Conservation (phyloP, 345 rosid species). For the Ceriops tagal region DNA sequence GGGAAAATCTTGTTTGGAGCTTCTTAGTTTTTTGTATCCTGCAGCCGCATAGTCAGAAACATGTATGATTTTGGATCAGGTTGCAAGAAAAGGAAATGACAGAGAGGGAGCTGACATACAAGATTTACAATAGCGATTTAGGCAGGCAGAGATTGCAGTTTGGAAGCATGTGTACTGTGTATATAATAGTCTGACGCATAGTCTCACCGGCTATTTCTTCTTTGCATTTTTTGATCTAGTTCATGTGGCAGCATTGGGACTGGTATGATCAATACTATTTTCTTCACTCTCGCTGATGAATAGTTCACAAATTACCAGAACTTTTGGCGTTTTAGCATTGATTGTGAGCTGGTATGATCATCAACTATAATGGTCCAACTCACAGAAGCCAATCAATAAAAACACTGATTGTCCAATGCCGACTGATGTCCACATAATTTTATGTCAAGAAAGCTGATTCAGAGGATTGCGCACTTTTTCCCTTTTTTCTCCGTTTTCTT, state of each 20-base stretch:
- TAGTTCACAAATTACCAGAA: no score
- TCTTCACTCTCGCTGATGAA: no score
- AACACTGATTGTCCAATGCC: no score
- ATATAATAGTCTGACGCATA: neutral
- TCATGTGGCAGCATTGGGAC: neutral
- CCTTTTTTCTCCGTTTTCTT: no score
- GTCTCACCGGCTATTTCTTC: neutral
- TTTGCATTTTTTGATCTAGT: neutral
- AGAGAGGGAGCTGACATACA: constrained; percentile 7
- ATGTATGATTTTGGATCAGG: constrained; percentile 18
- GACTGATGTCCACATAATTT: no score
- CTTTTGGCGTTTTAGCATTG: no score
- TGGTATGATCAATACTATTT: neutral
- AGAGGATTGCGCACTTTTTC: no score
- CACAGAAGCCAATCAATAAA: no score
- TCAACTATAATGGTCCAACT: no score
- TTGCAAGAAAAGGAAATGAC: constrained; percentile 17
- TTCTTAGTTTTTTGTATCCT: neutral
- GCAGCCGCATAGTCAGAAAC: neutral
- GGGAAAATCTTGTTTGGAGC: neutral
- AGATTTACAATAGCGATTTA: constrained; percentile 10
- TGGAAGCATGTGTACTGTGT: neutral
- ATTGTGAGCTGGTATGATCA: no score
- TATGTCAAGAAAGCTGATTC: no score
- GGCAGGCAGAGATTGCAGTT: neutral